A percentile compares a stretch with the other conserved stretches of the same genome.
Evolutionary conservation across 2,329 filamentous ascomycete genomes (phyloP).

Genomic region (Cytospora chrysosperma): DNA sequence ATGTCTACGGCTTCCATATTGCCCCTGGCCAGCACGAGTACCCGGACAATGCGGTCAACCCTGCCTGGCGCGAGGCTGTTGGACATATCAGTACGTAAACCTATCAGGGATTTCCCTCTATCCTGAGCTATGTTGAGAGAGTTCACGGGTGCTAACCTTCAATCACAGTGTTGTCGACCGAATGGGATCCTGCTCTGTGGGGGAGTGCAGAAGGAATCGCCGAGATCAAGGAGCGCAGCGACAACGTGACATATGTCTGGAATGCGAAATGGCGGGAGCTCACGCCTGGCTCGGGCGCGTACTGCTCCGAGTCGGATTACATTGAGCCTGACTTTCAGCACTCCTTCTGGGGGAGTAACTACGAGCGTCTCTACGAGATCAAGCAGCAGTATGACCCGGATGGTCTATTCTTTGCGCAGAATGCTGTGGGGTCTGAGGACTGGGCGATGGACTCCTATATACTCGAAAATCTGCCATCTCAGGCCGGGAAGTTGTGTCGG

Average conservation of each 20-base stretch:
- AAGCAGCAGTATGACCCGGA: constrained; percentile 40
- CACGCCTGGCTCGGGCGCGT: constrained; percentile 32
- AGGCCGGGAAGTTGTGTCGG: constrained; percentile 3
- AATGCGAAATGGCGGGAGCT: constrained; percentile 29
- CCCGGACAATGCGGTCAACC: constrained; percentile 44
- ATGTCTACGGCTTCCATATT: constrained; percentile 35
- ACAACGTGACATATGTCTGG: constrained; percentile 30
- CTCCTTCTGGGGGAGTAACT: constrained; percentile 35
- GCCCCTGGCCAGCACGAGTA: neutral
- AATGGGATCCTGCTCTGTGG: neutral
- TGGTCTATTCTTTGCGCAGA: constrained; percentile 37
- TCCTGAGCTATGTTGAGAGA: neutral
- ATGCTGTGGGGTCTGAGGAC: neutral
- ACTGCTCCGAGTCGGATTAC: constrained; percentile 40
- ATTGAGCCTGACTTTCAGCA: constrained; percentile 31
- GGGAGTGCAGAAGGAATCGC: neutral
- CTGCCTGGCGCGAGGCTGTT: constrained; percentile 47
- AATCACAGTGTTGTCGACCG: constrained; percentile 29
- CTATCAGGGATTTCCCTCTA: too few relatives aligned
- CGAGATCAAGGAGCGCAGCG: constrained; percentile 26
- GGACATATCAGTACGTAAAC: constrained; percentile 33
- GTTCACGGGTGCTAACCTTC: neutral
- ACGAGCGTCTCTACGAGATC: constrained; percentile 30
- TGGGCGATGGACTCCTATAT: neutral
- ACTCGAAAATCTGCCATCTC: neutral